These are phyloP conservation scores for Takashimella koratensis DNA, from an alignment of 1,284 basidiomycete genomes.

Conservation along the genomic window DNA sequence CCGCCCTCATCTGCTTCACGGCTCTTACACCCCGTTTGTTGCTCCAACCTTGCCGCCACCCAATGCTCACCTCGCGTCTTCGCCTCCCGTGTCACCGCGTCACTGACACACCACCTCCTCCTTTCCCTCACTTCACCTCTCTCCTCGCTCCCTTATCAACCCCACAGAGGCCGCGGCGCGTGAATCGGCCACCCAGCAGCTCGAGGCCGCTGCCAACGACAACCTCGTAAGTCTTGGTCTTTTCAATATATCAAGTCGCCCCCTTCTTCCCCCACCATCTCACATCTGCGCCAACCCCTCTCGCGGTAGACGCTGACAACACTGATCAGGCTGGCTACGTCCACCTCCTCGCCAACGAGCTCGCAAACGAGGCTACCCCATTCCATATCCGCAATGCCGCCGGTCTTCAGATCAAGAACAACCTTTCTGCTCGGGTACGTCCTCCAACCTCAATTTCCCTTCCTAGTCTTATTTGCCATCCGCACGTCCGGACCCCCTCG, in stretches of 20 bases:
- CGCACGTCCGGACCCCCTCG: neutral
- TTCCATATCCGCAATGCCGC: slow-evolving; percentile 86
- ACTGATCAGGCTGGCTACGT: slow-evolving; percentile 74
- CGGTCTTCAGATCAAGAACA: slow-evolving; percentile 95
- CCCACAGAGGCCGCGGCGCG: slow-evolving; percentile 72
- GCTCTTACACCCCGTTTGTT: too few species aligned
- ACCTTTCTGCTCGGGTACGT: slow-evolving; percentile 81
- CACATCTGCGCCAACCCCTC: neutral
- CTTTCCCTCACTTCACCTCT: slow-evolving; percentile 2
- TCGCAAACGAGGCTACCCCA: slow-evolving; percentile 68
- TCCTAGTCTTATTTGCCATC: slow-evolving; percentile 14
- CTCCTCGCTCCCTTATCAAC: neutral
- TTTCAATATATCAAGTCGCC: neutral
- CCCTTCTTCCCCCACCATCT: neutral
- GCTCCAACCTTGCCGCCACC: too few species aligned
- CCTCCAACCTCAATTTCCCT: slow-evolving; percentile 5
- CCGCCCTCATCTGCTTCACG: too few species aligned
- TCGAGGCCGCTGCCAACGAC: slow-evolving; percentile 75
- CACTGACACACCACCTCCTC: too few species aligned
- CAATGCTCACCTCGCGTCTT: too few species aligned
- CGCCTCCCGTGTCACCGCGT: too few species aligned
- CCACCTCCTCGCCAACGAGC: slow-evolving; percentile 75
- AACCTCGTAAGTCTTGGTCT: slow-evolving; percentile 65
- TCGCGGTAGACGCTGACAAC: slow-evolving; percentile 1
- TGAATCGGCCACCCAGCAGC: slow-evolving; percentile 80